Base-by-base conservation (phyloP, 371 early-diverging fungal species). In the Fennellomyces sp. region DNA sequence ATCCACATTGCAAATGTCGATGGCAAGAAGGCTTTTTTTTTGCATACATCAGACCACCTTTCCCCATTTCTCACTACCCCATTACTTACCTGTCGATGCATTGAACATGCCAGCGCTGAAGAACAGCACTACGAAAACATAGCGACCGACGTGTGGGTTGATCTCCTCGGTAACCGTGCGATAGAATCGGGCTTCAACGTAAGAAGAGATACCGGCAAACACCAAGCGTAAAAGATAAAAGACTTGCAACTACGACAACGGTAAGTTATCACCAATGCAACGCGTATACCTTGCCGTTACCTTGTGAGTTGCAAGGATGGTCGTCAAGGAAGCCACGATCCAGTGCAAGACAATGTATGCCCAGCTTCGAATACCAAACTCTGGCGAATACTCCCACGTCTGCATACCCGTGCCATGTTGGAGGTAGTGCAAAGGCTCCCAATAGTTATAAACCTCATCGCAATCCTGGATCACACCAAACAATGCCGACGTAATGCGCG, bases 341-440 rank as follows among this genome's bases (percentile, higher is more conserved):
- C 87, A 75, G 70, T 94, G 88, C 2, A 90, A 19, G n/a, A 69
- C 64, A 13, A 93, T 77, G 66, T 92, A 96, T 2, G 86, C 86
- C 89, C 93, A 98, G 15, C 92, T 91, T 36, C 97, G 87, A 38
- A 98, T 90, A 25, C 94, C 89, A 63, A 82, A 95, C 26, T 86
- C 73, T 5, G 97, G 94, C 10, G 94, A 88, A 64, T 97, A 96
- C 70, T 98, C 98, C 98, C 98, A 98, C 2, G 98, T 97, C 72
- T 96, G 92, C 58, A 94, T 76, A 28, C 95, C 98, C 53, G 75
- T 73, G 0, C 95, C 95, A 68, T 91, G 84, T 42, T 89, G 86
- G 39, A 96, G 70, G 62, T 92, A 94, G 66, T 97, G 97, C 33
- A 87, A 73, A 11, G 97, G 94, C 68, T 98, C 98, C 94, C 94